Evolutionary conservation across 768 basidiomycete species (phyloP).

Genomic region (Hericium erinaceus): DNA sequence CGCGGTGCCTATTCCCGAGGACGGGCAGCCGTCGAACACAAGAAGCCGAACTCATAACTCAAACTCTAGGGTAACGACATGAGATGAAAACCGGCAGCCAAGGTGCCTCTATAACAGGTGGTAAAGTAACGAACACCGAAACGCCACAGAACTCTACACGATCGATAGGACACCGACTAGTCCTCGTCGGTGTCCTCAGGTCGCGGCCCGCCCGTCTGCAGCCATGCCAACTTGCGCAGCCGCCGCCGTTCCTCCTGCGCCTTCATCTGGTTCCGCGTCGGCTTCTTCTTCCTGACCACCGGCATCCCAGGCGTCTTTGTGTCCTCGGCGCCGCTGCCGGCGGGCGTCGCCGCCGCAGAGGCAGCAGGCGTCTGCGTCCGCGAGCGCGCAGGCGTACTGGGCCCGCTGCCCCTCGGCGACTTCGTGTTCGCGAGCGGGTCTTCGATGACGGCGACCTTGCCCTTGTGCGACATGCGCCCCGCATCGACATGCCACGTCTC

Average conservation of each 20-base stretch:
- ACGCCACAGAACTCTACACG: background rate
- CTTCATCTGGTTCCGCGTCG: conserved; percentile 84
- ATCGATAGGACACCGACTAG: background rate
- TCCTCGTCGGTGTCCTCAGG: conserved; percentile 70
- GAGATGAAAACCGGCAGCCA: no score
- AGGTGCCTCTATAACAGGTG: no score
- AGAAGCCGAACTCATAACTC: no score
- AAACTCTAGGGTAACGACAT: no score
- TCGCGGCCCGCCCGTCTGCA: conserved; percentile 71
- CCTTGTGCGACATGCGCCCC: conserved; percentile 79
- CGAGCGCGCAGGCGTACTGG: conserved; percentile 65
- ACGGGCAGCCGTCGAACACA: no score
- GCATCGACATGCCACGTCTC: conserved; percentile 94
- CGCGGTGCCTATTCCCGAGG: no score
- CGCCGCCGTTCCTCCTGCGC: conserved; percentile 80
- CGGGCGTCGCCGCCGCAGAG: conserved; percentile 67
- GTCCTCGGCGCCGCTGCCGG: conserved; percentile 70
- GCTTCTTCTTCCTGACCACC: conserved; percentile 55
- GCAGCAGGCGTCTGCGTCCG: conserved; percentile 60
- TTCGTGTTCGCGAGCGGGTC: conserved; percentile 69
- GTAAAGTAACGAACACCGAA: no score
- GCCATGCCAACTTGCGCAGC: conserved; percentile 73
- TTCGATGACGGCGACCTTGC: conserved; percentile 79
- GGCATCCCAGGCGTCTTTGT: conserved; percentile 27
- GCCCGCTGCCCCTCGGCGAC: conserved; percentile 60